Evolutionary conservation across 805 yeast species (phyloP), one percentile per base, ranked within the genome.

Genomic region (Debaryomyces hansenii): DNA sequence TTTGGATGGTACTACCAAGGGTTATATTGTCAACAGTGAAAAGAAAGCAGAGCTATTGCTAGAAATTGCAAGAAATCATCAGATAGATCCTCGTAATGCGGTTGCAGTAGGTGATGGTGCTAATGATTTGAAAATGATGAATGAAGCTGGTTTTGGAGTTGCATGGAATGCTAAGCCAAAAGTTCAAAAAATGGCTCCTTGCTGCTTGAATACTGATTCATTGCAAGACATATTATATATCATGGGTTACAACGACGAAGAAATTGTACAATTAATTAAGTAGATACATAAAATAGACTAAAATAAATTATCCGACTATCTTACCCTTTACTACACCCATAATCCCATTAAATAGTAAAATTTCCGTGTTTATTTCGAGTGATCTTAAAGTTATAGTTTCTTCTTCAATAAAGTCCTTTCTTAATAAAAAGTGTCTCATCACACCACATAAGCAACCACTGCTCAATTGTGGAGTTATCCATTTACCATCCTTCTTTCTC

Each of bases 151-250:
- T 0, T 87, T 82, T 62, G 99, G 99, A 16, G 75, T 94, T 44
- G 99, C 99, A 0, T 94, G 97, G 95, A 87, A 90, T 63, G 99
- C 98, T 16, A 94, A 94, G 64, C 97, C 98, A 18, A 83, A 77
- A 52, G 99, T 94, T 2, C 97, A 90, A 64, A 63, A 68, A 47
- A 70, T 74, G 53, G 98, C 99, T 0, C 97, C 97, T 15, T 76
- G 88, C 37, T 77, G 87, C 49, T 73, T 94, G 52, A 94, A 94
- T 63, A 74, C 92, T 0, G 70, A 75, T n/a, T 74, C 86, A 4
- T 75, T 94, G 62, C 72, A 73, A 50, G 97, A 92, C 63, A 75
- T 87, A 2, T 75, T 90, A 57, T 91, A 89, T 67, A 82, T 92
- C 15, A 67, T 92, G 62, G 97, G 97, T 7, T 85, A 78, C 61